Percentiles rank a stretch among this genome's conserved stretches.
These are phyloP conservation scores for Microbotryomycetes sp. DNA, from an alignment of 1,284 basidiomycete genomes.

Conservation along the genomic window DNA sequence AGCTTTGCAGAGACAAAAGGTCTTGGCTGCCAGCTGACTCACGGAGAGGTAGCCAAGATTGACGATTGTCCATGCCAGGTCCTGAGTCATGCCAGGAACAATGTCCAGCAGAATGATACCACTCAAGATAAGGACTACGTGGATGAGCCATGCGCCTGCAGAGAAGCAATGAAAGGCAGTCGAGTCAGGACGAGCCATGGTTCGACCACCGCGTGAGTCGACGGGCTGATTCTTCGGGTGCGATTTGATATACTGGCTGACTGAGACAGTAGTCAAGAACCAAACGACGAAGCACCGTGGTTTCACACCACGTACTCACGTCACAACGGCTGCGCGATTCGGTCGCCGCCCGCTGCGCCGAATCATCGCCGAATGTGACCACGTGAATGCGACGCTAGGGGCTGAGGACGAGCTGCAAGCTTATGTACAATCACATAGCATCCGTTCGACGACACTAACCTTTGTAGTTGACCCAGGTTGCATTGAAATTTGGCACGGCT, in stretches of 20 bases:
- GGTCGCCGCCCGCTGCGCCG: too few relatives aligned
- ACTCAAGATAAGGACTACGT: constrained; percentile 81
- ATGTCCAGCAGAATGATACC: constrained; percentile 93
- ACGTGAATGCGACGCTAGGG: background rate
- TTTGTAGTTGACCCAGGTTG: constrained; percentile 97
- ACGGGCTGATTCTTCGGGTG: too few relatives aligned
- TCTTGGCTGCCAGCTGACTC: constrained; percentile 42
- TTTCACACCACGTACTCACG: background rate
- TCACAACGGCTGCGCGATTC: background rate
- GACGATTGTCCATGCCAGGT: constrained; percentile 92
- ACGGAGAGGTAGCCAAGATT: constrained; percentile 89
- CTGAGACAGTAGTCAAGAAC: too few relatives aligned
- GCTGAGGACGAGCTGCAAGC: background rate
- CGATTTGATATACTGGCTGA: too few relatives aligned
- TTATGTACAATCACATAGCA: background rate
- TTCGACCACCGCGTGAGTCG: too few relatives aligned
- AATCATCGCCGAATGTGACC: background rate
- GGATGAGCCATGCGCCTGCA: constrained; percentile 93
- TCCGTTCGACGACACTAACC: too few relatives aligned
- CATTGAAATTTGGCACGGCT: constrained; percentile 58
- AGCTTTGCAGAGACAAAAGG: background rate
- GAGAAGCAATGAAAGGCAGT: constrained; percentile 1
- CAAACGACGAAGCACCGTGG: too few relatives aligned
- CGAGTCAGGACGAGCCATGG: constrained; percentile 13
- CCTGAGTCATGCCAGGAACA: constrained; percentile 86